A percentile compares a stretch with the other conserved stretches of the same genome.
phyloP scores from a whole-genome alignment of 179 eudicot species.

The Beta macrorhiza region DNA sequence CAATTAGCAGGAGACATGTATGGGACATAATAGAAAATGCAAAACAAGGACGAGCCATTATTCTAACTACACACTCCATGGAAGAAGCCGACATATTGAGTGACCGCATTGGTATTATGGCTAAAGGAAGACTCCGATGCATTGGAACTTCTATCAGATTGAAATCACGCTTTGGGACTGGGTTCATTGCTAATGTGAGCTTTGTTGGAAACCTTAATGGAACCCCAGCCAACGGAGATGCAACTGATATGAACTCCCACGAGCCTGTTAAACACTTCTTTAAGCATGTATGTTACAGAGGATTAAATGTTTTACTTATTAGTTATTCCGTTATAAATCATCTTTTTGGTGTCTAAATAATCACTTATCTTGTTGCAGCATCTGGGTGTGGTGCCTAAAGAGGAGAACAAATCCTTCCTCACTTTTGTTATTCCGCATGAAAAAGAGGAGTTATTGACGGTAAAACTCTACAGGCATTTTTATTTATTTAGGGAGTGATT shows the following conservation, averaged over 20 bases:
- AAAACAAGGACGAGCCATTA: conserved; percentile 80
- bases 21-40: conserved; percentile 96
- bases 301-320: too few species aligned
- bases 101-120: conserved; percentile 95
- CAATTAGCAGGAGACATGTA: conserved; percentile 87
- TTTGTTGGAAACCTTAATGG: conserved; percentile 47
- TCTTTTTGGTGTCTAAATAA: conserved; percentile 22
- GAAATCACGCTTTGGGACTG: conserved; percentile 90
- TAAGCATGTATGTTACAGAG: conserved; percentile 47
- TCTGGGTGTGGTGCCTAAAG: conserved; percentile 71
- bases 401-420: conserved; percentile 76
- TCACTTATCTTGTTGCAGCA: conserved; percentile 42
- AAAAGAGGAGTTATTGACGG: conserved; percentile 67
- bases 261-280: conserved; percentile 75
- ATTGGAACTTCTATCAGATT: conserved; percentile 86
- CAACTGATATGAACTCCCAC: conserved; percentile 31
- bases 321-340: background rate
- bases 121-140: conserved; percentile 95
- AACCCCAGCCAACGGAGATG: conserved; percentile 41
- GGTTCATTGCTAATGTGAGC: conserved; percentile 80
- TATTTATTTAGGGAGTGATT: too few species aligned
- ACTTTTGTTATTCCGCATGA: conserved; percentile 80
- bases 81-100: conserved; percentile 97
- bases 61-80: conserved; percentile 96
- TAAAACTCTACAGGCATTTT: conserved; percentile 27